These are phyloP conservation scores for Suhomyces tanzawaensis DNA, from an alignment of 805 yeast species.

Conservation along the genomic window DNA sequence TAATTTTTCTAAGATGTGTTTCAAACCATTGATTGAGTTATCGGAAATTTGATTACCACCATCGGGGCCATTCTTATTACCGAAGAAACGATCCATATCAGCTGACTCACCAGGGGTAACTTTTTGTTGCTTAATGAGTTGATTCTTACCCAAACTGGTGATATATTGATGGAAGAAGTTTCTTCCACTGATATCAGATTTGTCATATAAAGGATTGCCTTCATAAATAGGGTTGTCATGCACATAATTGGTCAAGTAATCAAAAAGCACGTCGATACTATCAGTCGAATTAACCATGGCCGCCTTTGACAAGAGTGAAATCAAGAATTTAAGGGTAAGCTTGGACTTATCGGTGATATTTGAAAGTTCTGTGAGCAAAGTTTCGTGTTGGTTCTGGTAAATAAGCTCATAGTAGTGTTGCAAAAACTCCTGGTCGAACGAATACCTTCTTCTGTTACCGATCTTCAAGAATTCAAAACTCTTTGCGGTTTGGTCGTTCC, in stretches of 20 bases:
- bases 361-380: conserved; percentile 41
- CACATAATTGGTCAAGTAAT: conserved; percentile 38
- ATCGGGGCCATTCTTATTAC: conserved; percentile 33
- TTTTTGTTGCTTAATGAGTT: conserved; percentile 29
- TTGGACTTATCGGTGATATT: conserved; percentile 34
- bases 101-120: conserved; percentile 44
- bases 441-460: conserved; percentile 20
- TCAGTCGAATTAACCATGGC: conserved; percentile 52
- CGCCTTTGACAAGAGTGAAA: conserved; percentile 64
- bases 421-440: conserved; percentile 24
- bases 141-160: conserved; percentile 71
- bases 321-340: conserved; percentile 53
- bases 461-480: conserved; percentile 20
- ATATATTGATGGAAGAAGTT: conserved; percentile 85
- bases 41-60: conserved; percentile 56
- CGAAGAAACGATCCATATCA: conserved; percentile 24
- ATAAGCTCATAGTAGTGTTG: conserved; percentile 24
- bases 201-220: conserved; percentile 41
- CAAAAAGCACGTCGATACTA: conserved; percentile 58
- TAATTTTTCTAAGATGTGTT: conserved; percentile 55
- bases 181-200: conserved; percentile 73
- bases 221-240: conserved; percentile 7
- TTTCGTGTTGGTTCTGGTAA: conserved; percentile 42
- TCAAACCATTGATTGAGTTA: conserved; percentile 49
- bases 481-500: conserved; percentile 5